phyloP scores from a whole-genome alignment of 2,329 filamentous ascomycete genomes.

The Chrysosporium keratinophilum region DNA sequence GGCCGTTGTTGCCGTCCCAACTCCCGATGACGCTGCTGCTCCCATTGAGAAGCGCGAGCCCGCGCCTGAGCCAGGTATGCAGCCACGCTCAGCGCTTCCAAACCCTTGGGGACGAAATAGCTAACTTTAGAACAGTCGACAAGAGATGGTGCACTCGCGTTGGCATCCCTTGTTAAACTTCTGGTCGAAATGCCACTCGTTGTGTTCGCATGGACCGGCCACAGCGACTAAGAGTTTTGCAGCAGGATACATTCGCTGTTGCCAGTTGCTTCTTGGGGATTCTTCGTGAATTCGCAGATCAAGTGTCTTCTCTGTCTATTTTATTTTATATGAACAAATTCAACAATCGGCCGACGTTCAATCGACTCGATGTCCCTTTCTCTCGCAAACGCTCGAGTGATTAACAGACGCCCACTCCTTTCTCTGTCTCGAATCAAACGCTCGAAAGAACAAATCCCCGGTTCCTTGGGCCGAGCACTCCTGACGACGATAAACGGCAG shows the following conservation, averaged over 20 bases:
- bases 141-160: constrained; percentile 27
- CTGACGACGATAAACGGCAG: background rate
- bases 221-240: background rate
- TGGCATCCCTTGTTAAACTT: constrained; percentile 31
- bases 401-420: background rate
- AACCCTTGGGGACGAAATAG: constrained; percentile 16
- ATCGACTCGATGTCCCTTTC: background rate
- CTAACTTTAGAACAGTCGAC: constrained; percentile 14
- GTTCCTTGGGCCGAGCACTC: background rate
- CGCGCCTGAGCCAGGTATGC: constrained; percentile 6
- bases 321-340: background rate
- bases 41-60: constrained; percentile 10
- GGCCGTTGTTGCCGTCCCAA: constrained; percentile 24
- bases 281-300: background rate
- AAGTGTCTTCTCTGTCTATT: background rate
- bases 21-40: constrained; percentile 9
- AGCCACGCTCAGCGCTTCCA: constrained; percentile 23
- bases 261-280: background rate
- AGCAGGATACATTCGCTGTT: constrained; percentile 4
- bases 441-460: background rate
- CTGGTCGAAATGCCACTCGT: background rate
- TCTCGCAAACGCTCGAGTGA: background rate
- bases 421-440: background rate
- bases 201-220: background rate
- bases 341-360: background rate